Percentiles rank a stretch among this genome's conserved stretches.
Evolutionary conservation across 495 filamentous ascomycete species (phyloP).

Genomic region (Tetracladium setigerum): DNA sequence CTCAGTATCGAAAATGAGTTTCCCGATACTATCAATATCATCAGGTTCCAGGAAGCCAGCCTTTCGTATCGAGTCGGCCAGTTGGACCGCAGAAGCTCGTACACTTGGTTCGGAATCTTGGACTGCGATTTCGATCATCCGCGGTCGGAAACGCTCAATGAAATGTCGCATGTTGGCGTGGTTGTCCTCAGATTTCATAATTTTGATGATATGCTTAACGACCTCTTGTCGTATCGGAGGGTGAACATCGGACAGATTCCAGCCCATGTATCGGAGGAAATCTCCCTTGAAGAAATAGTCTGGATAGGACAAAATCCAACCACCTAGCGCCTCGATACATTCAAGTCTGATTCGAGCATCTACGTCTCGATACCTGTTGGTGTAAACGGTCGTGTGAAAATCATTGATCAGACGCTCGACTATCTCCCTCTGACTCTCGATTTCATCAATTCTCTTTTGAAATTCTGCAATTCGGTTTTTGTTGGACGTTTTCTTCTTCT

Average conservation of each 20-base stretch:
- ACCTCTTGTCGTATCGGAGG: slow-evolving; percentile 64
- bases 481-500: slow-evolving; percentile 69
- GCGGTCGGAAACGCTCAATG: slow-evolving; percentile 76
- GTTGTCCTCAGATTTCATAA: slow-evolving; percentile 62
- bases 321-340: slow-evolving; percentile 73
- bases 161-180: slow-evolving; percentile 74
- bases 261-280: slow-evolving; percentile 89
- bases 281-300: slow-evolving; percentile 80
- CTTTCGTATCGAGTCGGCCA: slow-evolving; percentile 75
- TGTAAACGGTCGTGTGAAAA: slow-evolving; percentile 81
- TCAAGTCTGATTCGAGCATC: slow-evolving; percentile 81
- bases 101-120: slow-evolving; percentile 72
- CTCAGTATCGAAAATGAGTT: slow-evolving; percentile 82
- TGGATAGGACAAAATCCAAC: slow-evolving; percentile 78
- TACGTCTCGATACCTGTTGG: slow-evolving; percentile 91
- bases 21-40: slow-evolving; percentile 80
- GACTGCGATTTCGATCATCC: slow-evolving; percentile 90
- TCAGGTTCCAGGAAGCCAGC: slow-evolving; percentile 81
- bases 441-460: slow-evolving; percentile 56
- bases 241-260: slow-evolving; percentile 78
- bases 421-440: slow-evolving; percentile 52
- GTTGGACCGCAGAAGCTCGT: slow-evolving; percentile 66
- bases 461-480: slow-evolving; percentile 63
- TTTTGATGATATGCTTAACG: slow-evolving; percentile 66
- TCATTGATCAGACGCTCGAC: slow-evolving; percentile 66